Evolutionary conservation across 2,329 filamentous ascomycete genomes (phyloP).

Genomic region (Aspergillus awamori): DNA sequence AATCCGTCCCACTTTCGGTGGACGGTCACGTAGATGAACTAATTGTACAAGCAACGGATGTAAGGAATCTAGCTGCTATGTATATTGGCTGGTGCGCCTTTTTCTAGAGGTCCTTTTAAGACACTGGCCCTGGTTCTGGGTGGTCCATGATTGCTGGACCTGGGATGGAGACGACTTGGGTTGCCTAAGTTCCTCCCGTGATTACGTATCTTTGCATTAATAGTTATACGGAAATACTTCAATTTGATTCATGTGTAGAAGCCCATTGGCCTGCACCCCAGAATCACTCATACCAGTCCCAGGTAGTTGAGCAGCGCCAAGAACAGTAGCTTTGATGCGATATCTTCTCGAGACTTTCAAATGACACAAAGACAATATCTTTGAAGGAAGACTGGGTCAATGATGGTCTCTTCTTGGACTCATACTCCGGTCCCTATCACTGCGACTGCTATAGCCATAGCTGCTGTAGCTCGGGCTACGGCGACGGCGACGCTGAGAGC

Average conservation of each 20-base stretch:
- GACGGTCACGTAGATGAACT: slow-evolving; percentile 97
- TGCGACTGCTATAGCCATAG: slow-evolving; percentile 62
- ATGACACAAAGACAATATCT: background rate
- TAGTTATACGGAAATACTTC: background rate
- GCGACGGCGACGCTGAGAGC: slow-evolving; percentile 48
- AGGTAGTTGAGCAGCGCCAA: background rate
- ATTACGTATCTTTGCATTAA: background rate
- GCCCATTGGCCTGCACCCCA: background rate
- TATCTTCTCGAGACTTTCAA: background rate
- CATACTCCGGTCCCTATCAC: slow-evolving; percentile 51
- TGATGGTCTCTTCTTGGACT: slow-evolving; percentile 51
- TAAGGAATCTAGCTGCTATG: slow-evolving; percentile 82
- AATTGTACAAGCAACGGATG: slow-evolving; percentile 82
- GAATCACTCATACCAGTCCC: background rate
- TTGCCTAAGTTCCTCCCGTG: background rate
- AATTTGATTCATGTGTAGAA: background rate
- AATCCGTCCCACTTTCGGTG: slow-evolving; percentile 89
- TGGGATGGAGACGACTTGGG: background rate
- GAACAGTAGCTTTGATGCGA: background rate
- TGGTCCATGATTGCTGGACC: too few species aligned
- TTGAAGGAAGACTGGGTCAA: slow-evolving; percentile 23
- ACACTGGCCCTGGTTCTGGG: too few species aligned
- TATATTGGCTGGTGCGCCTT: slow-evolving; percentile 93
- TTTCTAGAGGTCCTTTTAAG: slow-evolving; percentile 49
- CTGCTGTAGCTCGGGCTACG: slow-evolving; percentile 66